A percentile compares a stretch with the other conserved stretches of the same genome.
phyloP scores from a whole-genome alignment of 345 rosid genomes.

The Aquilaria yunnanensis region DNA sequence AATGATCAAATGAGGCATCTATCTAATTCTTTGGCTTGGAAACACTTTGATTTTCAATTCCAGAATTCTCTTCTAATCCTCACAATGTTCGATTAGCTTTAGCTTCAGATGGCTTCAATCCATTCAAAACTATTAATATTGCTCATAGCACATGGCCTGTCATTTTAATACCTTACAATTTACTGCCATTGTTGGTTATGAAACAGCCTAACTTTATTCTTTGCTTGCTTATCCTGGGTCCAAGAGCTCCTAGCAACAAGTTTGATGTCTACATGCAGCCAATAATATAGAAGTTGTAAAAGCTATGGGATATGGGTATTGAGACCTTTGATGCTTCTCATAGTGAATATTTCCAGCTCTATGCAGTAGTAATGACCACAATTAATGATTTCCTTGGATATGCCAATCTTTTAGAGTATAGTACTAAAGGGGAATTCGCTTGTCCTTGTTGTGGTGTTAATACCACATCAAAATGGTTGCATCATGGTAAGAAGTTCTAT shows the following conservation, averaged over 20 bases:
- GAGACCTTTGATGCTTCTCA: not conserved
- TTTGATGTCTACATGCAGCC: not conserved
- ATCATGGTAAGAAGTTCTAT: not conserved
- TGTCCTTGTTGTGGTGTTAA: not conserved
- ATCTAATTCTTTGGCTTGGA: constrained; percentile 6
- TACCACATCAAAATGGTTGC: not conserved
- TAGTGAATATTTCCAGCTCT: not conserved
- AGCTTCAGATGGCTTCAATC: too few species aligned
- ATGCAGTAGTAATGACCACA: not conserved
- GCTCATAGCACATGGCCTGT: too few species aligned
- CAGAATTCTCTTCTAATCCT: not conserved
- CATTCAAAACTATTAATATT: not conserved
- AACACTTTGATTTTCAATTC: constrained; percentile 1
- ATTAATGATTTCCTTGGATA: not conserved
- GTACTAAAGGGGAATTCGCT: not conserved
- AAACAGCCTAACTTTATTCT: not conserved
- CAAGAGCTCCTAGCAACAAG: not conserved
- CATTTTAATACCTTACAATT: too few species aligned
- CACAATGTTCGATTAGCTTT: not conserved
- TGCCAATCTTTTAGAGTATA: not conserved
- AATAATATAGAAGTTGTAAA: not conserved
- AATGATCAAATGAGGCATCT: constrained; percentile 3
- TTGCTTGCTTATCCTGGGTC: not conserved
- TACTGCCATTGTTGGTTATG: not conserved
- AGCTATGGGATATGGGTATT: not conserved